A percentile compares a stretch with the other conserved stretches of the same genome.
Evolutionary conservation across 805 yeast genomes (phyloP).

Genomic region (Martiniozyma abietophila): DNA sequence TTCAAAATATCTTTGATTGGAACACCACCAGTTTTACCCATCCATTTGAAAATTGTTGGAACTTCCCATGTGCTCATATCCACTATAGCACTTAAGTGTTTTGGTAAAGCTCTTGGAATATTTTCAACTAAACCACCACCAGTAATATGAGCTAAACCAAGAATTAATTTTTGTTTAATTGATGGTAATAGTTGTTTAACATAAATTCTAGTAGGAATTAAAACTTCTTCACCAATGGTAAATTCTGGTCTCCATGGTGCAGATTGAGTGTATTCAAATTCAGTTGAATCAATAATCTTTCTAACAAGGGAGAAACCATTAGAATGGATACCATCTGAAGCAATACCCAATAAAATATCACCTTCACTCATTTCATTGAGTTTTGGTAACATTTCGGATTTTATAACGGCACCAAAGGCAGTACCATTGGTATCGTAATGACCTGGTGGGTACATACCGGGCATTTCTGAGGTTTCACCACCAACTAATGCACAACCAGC

Average conservation of each 20-base stretch:
- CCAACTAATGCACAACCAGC: conserved; percentile 98
- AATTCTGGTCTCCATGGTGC: conserved; percentile 80
- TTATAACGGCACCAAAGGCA: conserved; percentile 92
- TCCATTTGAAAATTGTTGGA: conserved; percentile 89
- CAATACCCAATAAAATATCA: conserved; percentile 76
- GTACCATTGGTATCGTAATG: conserved; percentile 99
- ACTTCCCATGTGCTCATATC: conserved; percentile 78
- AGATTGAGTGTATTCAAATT: conserved; percentile 55
- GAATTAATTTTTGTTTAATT: conserved; percentile 53
- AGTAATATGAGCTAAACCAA: conserved; percentile 94
- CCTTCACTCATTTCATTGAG: conserved; percentile 62
- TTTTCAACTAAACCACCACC: conserved; percentile 98
- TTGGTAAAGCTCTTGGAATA: conserved; percentile 89
- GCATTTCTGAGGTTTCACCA: conserved; percentile 99
- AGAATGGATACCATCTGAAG: conserved; percentile 90
- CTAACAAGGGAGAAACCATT: conserved; percentile 94
- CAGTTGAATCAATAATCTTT: conserved; percentile 73
- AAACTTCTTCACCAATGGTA: conserved; percentile 76
- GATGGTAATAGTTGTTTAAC: conserved; percentile 83
- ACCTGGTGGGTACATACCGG: conserved; percentile 92
- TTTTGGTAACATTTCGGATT: conserved; percentile 65
- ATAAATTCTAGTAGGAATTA: conserved; percentile 88
- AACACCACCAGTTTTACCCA: conserved; percentile 83
- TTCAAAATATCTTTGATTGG: conserved; percentile 77
- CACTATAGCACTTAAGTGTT: conserved; percentile 65